Conservation (phyloP, 768 basidiomycete species). For the Mycena rosella region DNA sequence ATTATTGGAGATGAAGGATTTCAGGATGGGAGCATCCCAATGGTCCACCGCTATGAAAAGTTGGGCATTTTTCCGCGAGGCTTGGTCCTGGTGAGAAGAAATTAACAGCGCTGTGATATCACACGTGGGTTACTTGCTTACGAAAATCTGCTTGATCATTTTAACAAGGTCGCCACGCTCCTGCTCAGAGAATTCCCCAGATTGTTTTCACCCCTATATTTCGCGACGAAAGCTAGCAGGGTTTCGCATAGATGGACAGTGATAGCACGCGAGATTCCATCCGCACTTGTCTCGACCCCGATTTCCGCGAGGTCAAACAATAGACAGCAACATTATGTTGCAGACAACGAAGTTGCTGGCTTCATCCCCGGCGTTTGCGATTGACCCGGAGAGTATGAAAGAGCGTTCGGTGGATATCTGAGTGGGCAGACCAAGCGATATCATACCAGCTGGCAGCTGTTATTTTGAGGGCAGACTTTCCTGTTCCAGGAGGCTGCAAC, state of each 20-base stretch:
- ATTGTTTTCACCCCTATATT: not conserved
- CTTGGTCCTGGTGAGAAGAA: not conserved
- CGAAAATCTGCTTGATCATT: not conserved
- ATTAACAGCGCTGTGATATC: not conserved
- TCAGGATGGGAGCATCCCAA: constrained; percentile 9
- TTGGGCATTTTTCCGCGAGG: not conserved
- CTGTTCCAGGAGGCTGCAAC: not conserved
- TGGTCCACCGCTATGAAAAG: constrained; percentile 11
- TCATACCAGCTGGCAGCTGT: not conserved
- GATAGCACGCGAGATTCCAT: not conserved
- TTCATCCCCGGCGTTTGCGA: not conserved
- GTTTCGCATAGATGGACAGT: not conserved
- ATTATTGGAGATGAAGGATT: not conserved
- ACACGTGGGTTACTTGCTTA: not conserved
- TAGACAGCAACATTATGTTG: not conserved
- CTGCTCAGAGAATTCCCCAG: not conserved
- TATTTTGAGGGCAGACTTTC: not conserved
- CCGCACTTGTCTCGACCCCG: not conserved
- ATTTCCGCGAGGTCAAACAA: not conserved
- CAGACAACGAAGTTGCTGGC: too few species aligned
- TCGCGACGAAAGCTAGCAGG: not conserved
- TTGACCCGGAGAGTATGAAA: not conserved
- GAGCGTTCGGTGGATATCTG: not conserved
- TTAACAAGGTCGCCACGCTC: not conserved
- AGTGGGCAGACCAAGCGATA: too few species aligned